A percentile compares a stretch with the other conserved stretches of the same genome.
phyloP scores from a whole-genome alignment of 2,329 filamentous ascomycete species.

The Colletotrichum brevisporum region DNA sequence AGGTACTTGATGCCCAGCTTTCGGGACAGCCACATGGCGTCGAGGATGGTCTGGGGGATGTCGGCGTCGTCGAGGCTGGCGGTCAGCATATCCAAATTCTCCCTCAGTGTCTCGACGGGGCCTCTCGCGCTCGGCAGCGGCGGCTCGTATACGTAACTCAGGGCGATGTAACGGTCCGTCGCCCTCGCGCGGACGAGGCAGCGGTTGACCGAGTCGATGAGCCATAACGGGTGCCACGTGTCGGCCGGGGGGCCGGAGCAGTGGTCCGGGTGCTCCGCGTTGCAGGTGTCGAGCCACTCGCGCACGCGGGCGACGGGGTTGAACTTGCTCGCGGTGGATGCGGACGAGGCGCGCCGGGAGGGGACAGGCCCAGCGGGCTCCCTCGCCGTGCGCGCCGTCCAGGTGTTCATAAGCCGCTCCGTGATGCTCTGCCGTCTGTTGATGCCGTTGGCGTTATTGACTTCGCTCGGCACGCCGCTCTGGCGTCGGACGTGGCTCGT shows the following conservation, averaged over 20 bases:
- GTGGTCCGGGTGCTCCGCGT: constrained; percentile 57
- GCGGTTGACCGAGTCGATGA: constrained; percentile 57
- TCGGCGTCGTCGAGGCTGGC: constrained; percentile 52
- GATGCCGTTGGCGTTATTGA: constrained; percentile 29
- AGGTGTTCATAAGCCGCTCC: constrained; percentile 52
- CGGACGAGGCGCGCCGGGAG: constrained; percentile 37
- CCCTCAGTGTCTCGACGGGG: constrained; percentile 50
- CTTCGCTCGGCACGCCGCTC: constrained; percentile 28
- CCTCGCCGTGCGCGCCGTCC: constrained; percentile 37
- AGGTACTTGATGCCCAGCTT: constrained; percentile 59
- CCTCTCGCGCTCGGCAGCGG: constrained; percentile 42
- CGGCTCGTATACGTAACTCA: constrained; percentile 61
- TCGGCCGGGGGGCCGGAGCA: constrained; percentile 48
- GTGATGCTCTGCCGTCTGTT: constrained; percentile 59
- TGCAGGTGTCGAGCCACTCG: constrained; percentile 61
- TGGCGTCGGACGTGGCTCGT: constrained; percentile 34
- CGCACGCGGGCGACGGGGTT: constrained; percentile 56
- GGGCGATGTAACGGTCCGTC: constrained; percentile 58
- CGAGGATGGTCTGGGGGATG: constrained; percentile 58
- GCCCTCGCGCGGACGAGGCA: constrained; percentile 56
- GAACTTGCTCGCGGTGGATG: constrained; percentile 45
- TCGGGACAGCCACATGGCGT: constrained; percentile 60
- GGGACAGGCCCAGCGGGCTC: constrained; percentile 38
- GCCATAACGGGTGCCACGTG: constrained; percentile 57
- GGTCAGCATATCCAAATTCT: constrained; percentile 55